phyloP scores from a whole-genome alignment of 1,139 yeast species.

The Sugiyamaella paludigena region DNA sequence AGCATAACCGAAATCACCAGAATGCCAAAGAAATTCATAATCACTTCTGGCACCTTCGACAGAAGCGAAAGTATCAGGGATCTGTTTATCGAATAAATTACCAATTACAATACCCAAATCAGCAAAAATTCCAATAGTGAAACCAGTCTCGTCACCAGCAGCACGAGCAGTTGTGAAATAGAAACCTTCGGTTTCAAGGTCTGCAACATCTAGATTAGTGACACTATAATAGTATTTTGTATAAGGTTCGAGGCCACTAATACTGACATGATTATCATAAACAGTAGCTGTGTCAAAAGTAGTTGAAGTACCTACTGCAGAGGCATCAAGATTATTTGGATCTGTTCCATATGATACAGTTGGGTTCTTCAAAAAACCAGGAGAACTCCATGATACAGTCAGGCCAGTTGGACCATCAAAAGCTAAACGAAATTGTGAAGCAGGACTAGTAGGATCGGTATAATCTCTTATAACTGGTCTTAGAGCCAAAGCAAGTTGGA shows the following conservation, averaged over 20 bases:
- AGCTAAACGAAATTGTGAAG: constrained; percentile 30
- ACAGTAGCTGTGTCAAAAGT: constrained; percentile 31
- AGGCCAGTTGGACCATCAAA: constrained; percentile 30
- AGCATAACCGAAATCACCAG: constrained; percentile 34
- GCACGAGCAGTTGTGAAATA: constrained; percentile 21
- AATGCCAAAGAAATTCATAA: constrained; percentile 28
- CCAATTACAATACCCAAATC: constrained; percentile 29
- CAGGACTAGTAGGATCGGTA: constrained; percentile 15
- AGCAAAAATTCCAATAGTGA: constrained; percentile 18
- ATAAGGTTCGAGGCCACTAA: constrained; percentile 29
- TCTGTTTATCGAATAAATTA: constrained; percentile 20
- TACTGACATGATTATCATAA: constrained; percentile 34
- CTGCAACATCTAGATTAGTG: constrained; percentile 15
- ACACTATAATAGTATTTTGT: constrained; percentile 35
- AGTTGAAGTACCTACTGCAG: constrained; percentile 27
- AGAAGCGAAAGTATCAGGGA: constrained; percentile 18
- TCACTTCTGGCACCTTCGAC: constrained; percentile 13
- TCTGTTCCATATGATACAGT: constrained; percentile 30
- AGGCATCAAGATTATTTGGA: constrained; percentile 21
- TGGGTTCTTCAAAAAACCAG: constrained; percentile 23
- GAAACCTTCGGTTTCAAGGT: background rate
- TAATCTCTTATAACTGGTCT: constrained; percentile 18
- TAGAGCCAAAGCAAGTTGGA: background rate
- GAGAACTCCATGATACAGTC: constrained; percentile 35
- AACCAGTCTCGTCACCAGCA: constrained; percentile 17